Percentiles rank a stretch among this genome's conserved stretches.
These are phyloP conservation scores for Myrmaecium sp. DNA, from an alignment of 2,329 filamentous ascomycete species.

Conservation along the genomic window DNA sequence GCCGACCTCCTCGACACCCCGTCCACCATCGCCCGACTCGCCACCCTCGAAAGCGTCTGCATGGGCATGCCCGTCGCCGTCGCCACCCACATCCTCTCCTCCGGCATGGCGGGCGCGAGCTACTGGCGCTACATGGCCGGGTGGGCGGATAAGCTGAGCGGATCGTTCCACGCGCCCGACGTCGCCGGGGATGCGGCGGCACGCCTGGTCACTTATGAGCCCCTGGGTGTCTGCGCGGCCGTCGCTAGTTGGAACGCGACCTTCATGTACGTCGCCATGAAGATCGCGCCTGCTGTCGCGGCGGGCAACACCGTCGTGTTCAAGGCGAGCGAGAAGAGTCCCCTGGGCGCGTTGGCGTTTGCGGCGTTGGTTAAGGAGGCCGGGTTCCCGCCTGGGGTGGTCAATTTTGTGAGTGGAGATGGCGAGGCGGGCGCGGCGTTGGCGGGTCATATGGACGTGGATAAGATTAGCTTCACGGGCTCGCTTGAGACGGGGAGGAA, in stretches of 20 bases:
- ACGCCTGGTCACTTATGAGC: slow-evolving; percentile 14
- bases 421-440: slow-evolving; percentile 16
- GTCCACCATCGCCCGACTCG: too few relatives aligned
- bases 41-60: slow-evolving; percentile 1
- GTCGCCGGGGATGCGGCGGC: slow-evolving; percentile 12
- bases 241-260: slow-evolving; percentile 14
- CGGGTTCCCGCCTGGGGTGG: slow-evolving; percentile 23
- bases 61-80: slow-evolving; percentile 1
- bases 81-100: too few relatives aligned
- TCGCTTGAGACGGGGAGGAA: slow-evolving; percentile 18
- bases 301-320: slow-evolving; percentile 15
- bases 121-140: slow-evolving; percentile 10
- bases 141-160: slow-evolving; percentile 17
- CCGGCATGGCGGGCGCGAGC: slow-evolving; percentile 2
- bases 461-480: slow-evolving; percentile 26
- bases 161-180: slow-evolving; percentile 12
- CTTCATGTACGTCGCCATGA: slow-evolving; percentile 9
- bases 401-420: slow-evolving; percentile 15
- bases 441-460: slow-evolving; percentile 23
- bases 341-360: slow-evolving; percentile 10
- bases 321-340: slow-evolving; percentile 15
- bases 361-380: slow-evolving; percentile 17
- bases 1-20: slow-evolving; percentile 10
- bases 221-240: slow-evolving; percentile 14
- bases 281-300: slow-evolving; percentile 15